These are phyloP conservation scores for Athelia sp. DNA, from an alignment of 1,284 basidiomycete species.

Conservation along the genomic window DNA sequence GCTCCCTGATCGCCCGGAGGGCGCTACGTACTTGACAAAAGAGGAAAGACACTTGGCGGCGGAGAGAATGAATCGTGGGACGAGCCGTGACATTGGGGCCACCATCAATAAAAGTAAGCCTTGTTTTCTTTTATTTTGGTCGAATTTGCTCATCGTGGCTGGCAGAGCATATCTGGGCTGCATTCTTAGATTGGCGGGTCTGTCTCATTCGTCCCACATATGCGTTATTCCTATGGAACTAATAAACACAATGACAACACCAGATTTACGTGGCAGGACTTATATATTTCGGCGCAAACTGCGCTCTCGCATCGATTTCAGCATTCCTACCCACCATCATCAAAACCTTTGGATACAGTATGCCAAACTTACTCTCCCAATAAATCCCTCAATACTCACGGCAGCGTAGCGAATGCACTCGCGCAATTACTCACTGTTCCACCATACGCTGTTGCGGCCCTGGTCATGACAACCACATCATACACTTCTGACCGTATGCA, in stretches of 20 bases:
- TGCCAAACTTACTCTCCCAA: conserved; percentile 10
- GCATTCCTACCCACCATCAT: conserved; percentile 87
- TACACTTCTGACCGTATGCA: conserved; percentile 71
- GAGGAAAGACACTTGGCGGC: conserved; percentile 70
- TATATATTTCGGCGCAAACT: conserved; percentile 77
- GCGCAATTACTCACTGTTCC: conserved; percentile 77
- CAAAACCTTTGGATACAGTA: conserved; percentile 61
- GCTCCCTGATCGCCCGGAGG: conserved; percentile 77
- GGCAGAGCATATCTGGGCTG: conserved; percentile 38
- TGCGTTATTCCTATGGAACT: neutral
- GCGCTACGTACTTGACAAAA: conserved; percentile 64
- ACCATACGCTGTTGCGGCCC: conserved; percentile 71
- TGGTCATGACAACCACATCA: conserved; percentile 59
- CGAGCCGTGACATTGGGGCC: conserved; percentile 62
- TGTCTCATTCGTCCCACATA: too few species aligned
- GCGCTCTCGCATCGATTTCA: conserved; percentile 71
- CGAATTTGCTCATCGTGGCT: neutral
- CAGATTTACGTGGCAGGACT: conserved; percentile 60
- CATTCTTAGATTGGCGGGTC: conserved; percentile 71
- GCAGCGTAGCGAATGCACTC: conserved; percentile 38
- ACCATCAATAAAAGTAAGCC: conserved; percentile 61
- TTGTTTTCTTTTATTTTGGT: neutral
- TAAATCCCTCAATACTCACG: neutral
- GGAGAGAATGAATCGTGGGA: conserved; percentile 69
- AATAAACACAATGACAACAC: neutral